phyloP scores from a whole-genome alignment of 2,329 filamentous ascomycete species.

The Ceratocystis albifundus region DNA sequence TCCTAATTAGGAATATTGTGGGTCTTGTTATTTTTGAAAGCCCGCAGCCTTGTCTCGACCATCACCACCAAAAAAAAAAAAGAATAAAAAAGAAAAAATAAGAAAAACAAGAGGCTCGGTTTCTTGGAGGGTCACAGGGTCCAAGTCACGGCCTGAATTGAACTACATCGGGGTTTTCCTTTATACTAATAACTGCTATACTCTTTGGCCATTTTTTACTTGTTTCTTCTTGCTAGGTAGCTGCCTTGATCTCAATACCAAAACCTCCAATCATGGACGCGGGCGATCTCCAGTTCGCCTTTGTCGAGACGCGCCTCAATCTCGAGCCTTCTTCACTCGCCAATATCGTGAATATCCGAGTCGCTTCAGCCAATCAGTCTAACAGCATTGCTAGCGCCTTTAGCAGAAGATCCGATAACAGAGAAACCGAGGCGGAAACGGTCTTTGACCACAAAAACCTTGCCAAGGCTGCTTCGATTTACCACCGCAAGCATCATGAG shows the following conservation, averaged over 20 bases:
- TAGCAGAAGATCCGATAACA: slow-evolving; percentile 21
- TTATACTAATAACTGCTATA: not conserved
- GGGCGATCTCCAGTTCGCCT: slow-evolving; percentile 53
- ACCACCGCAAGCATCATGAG: slow-evolving; percentile 63
- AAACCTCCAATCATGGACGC: slow-evolving; percentile 44
- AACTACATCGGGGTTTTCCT: not conserved
- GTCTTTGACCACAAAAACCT: slow-evolving; percentile 61
- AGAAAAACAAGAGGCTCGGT: slow-evolving; percentile 2
- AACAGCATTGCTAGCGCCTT: slow-evolving; percentile 28
- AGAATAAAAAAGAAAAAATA: not conserved
- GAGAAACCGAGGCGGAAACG: slow-evolving; percentile 53
- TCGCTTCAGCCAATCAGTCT: slow-evolving; percentile 43
- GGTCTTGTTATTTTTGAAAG: slow-evolving; percentile 18
- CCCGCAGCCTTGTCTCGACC: slow-evolving; percentile 20
- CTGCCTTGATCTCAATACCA: not conserved
- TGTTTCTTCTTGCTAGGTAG: not conserved
- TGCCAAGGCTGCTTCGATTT: slow-evolving; percentile 69
- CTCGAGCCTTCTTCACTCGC: slow-evolving; percentile 60
- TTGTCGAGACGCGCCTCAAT: slow-evolving; percentile 78
- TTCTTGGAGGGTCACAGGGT: not conserved
- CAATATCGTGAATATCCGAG: slow-evolving; percentile 58
- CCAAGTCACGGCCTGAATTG: slow-evolving; percentile 4
- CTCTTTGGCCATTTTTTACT: not conserved
- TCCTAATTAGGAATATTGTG: slow-evolving; percentile 25
- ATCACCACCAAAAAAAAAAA: slow-evolving; percentile 14